A percentile compares a stretch with the other conserved stretches of the same genome.
These are phyloP conservation scores for Cutaneotrichosporon cutaneum DNA, from an alignment of 1,284 basidiomycete genomes.

Conservation along the genomic window DNA sequence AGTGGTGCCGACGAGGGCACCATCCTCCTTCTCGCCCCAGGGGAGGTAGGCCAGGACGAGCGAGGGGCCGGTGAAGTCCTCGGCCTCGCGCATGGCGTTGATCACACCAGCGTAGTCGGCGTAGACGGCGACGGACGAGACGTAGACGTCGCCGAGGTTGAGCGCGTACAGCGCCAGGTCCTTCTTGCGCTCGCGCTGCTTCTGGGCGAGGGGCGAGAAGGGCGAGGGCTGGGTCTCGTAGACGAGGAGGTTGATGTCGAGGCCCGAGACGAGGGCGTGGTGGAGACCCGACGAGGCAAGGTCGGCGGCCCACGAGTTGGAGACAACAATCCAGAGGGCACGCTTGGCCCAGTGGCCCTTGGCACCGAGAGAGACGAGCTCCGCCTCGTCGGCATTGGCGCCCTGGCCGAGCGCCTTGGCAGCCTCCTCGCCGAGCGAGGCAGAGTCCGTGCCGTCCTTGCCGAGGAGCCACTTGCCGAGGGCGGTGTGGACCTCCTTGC, in stretches of 20 bases:
- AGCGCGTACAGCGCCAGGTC: conserved; percentile 96
- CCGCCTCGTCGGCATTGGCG: conserved; percentile 50
- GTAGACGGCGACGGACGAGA: conserved; percentile 92
- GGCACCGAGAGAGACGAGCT: conserved; percentile 61
- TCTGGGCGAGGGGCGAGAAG: conserved; percentile 59
- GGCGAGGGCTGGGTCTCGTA: conserved; percentile 84
- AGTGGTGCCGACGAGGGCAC: conserved; percentile 63
- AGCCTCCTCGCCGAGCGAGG: conserved; percentile 63
- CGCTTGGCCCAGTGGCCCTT: conserved; percentile 64
- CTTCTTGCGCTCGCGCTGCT: conserved; percentile 66
- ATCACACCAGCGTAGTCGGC: conserved; percentile 94
- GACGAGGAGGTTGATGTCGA: conserved; percentile 93
- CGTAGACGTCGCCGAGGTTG: conserved; percentile 97
- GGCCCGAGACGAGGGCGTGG: conserved; percentile 84
- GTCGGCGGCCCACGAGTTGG: conserved; percentile 96
- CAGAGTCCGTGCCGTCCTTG: conserved; percentile 64
- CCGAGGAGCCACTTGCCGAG: conserved; percentile 72
- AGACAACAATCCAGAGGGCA: conserved; percentile 94
- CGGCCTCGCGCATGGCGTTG: conserved; percentile 88
- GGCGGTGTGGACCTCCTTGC: conserved; percentile 64
- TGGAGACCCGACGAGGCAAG: conserved; percentile 94
- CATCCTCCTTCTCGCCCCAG: conserved; percentile 62
- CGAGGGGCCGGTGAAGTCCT: conserved; percentile 83
- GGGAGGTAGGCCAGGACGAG: conserved; percentile 94
- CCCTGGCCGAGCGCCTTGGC: conserved; percentile 56